Evolutionary conservation across 495 filamentous ascomycete genomes (phyloP).

Genomic region (Clavariopsis aquatica): DNA sequence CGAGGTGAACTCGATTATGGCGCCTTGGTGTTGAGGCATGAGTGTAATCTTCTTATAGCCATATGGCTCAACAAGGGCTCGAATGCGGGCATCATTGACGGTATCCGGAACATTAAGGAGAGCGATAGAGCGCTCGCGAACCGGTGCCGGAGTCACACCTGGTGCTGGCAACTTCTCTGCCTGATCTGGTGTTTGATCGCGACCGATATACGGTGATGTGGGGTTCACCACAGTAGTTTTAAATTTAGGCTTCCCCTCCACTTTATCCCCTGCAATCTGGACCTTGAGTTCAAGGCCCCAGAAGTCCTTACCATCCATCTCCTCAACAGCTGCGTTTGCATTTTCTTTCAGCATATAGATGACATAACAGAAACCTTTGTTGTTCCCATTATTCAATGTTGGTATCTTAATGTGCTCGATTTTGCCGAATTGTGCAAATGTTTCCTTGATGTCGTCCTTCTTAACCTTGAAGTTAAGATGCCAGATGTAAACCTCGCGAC

Average conservation of each 20-base stretch:
- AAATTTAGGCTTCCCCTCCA: constrained; percentile 6
- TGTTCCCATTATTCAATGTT: constrained; percentile 59
- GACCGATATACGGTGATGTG: constrained; percentile 36
- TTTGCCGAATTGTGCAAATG: constrained; percentile 67
- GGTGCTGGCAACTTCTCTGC: constrained; percentile 29
- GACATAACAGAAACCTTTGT: constrained; percentile 72
- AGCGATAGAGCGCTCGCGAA: constrained; percentile 47
- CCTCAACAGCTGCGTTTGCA: constrained; percentile 52
- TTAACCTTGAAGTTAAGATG: constrained; percentile 67
- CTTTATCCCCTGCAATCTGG: constrained; percentile 38
- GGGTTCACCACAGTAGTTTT: constrained; percentile 34
- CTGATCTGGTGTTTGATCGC: constrained; percentile 60
- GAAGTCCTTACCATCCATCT: constrained; percentile 71
- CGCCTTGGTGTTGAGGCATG: constrained; percentile 78
- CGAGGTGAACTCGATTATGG: constrained; percentile 77
- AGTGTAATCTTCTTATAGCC: constrained; percentile 60
- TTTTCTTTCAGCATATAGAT: constrained; percentile 66
- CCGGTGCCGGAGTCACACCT: neutral
- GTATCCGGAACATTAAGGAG: constrained; percentile 67
- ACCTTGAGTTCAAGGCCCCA: constrained; percentile 71
- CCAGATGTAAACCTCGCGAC: constrained; percentile 79
- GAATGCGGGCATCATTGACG: constrained; percentile 63
- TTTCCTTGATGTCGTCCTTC: constrained; percentile 71
- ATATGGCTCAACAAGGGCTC: constrained; percentile 62
- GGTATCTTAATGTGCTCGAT: constrained; percentile 69